Conservation (phyloP, 352 stramenopile species). For the Blastocystis sp. region DNA sequence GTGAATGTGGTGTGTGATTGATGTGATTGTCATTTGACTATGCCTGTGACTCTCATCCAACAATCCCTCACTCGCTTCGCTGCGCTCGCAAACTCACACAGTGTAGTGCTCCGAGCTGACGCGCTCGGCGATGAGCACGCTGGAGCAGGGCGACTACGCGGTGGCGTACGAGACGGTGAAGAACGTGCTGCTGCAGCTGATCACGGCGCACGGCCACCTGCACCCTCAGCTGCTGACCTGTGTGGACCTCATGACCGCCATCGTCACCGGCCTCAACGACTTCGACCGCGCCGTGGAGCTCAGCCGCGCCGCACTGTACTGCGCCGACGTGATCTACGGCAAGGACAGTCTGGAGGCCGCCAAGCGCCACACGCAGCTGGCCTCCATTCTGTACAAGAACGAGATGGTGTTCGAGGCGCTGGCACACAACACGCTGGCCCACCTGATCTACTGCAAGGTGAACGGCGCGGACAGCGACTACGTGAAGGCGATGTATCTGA, state of each 20-base stretch:
- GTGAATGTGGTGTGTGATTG: too few relatives aligned
- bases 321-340: conserved; percentile 37
- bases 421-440: conserved; percentile 48
- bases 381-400: conserved; percentile 27
- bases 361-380: conserved; percentile 38
- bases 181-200: conserved; percentile 33
- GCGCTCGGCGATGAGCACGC: neutral
- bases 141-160: neutral
- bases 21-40: conserved; percentile 1
- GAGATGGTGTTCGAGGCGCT: conserved; percentile 12
- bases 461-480: conserved; percentile 3
- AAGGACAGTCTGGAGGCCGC: conserved; percentile 46
- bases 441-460: conserved; percentile 10
- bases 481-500: conserved; percentile 24
- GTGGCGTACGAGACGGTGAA: conserved; percentile 59
- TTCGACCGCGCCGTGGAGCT: neutral
- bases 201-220: conserved; percentile 41
- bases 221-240: conserved; percentile 31
- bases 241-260: conserved; percentile 29
- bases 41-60: too few relatives aligned
- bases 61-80: too few relatives aligned
- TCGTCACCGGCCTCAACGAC: conserved; percentile 46
- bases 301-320: conserved; percentile 44
- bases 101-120: conserved; percentile 48
- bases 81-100: neutral